These are phyloP conservation scores for Scalesia atractyloides DNA, from an alignment of 129 eudicot species.

Conservation along the genomic window DNA sequence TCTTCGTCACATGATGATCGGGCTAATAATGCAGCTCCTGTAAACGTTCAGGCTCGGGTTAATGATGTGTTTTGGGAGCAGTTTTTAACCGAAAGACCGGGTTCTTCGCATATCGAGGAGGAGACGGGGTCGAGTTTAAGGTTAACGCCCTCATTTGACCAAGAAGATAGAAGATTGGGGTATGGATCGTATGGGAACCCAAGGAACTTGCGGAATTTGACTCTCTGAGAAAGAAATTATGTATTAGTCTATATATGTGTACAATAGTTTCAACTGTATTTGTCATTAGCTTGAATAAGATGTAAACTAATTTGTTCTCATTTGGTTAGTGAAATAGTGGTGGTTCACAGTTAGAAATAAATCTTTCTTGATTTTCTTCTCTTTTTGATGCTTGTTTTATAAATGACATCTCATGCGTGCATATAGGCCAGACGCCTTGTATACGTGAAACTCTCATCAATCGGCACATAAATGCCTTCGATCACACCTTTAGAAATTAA, in stretches of 20 bases:
- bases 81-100: conserved; percentile 89
- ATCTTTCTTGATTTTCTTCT: no score
- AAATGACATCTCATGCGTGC: no score
- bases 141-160: conserved; percentile 54
- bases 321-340: no score
- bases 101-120: conserved; percentile 70
- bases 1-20: conserved; percentile 38
- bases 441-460: no score
- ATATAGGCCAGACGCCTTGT: no score
- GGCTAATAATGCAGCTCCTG: conserved; percentile 34
- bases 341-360: no score
- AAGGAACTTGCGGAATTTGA: conserved; percentile 52
- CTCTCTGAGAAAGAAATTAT: conserved; percentile 41
- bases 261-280: conserved; percentile 2
- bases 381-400: no score
- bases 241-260: conserved; percentile 9
- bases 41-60: conserved; percentile 49
- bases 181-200: conserved; percentile 33
- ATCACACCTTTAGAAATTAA: no score
- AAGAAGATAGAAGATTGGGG: conserved; percentile 49
- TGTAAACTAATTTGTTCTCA: not conserved
- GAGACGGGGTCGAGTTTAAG: conserved; percentile 59
- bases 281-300: conserved; percentile 14
- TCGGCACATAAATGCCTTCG: no score
- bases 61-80: conserved; percentile 96